Evolutionary conservation across 2,329 filamentous ascomycete genomes (phyloP).

Genomic region (Fusarium palustre): DNA sequence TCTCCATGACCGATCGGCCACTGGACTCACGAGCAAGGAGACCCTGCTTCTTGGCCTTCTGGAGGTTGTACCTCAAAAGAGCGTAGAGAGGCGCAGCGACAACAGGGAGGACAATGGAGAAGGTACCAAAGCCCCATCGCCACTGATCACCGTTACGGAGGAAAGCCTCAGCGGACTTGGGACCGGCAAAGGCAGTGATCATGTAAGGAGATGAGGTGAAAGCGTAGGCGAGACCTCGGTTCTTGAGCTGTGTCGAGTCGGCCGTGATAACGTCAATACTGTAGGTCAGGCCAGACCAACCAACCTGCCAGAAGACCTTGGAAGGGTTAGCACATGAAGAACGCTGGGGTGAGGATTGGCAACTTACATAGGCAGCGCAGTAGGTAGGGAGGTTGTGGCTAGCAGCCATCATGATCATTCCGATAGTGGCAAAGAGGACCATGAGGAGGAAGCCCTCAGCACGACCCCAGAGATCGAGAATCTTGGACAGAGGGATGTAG

Average conservation of each 20-base stretch:
- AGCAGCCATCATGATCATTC: slow-evolving; percentile 71
- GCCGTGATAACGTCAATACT: slow-evolving; percentile 73
- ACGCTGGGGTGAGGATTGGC: rapidly evolving
- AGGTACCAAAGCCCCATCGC: slow-evolving; percentile 65
- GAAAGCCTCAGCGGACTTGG: slow-evolving; percentile 44
- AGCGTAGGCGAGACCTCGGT: slow-evolving; percentile 55
- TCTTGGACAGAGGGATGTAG: slow-evolving; percentile 71
- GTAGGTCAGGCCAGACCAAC: slow-evolving; percentile 71
- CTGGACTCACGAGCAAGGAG: slow-evolving; percentile 54
- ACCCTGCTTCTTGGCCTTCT: slow-evolving; percentile 65
- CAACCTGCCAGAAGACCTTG: slow-evolving; percentile 71
- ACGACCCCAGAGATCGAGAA: slow-evolving; percentile 72
- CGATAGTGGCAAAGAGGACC: slow-evolving; percentile 60
- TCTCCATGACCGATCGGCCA: slow-evolving; percentile 59
- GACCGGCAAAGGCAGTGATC: slow-evolving; percentile 58
- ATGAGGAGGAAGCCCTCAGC: slow-evolving; percentile 69
- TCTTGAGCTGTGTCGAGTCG: slow-evolving; percentile 65
- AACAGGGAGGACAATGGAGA: slow-evolving; percentile 72
- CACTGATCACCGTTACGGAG: slow-evolving; percentile 38
- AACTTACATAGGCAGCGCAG: slow-evolving; percentile 62
- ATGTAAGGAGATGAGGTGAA: slow-evolving; percentile 58
- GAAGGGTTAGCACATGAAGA: background rate
- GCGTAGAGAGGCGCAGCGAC: slow-evolving; percentile 69
- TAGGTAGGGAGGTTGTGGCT: slow-evolving; percentile 58
- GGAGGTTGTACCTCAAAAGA: slow-evolving; percentile 66